phyloP scores from a whole-genome alignment of 805 yeast species.

The Schwanniomyces pseudopolymorphus region DNA sequence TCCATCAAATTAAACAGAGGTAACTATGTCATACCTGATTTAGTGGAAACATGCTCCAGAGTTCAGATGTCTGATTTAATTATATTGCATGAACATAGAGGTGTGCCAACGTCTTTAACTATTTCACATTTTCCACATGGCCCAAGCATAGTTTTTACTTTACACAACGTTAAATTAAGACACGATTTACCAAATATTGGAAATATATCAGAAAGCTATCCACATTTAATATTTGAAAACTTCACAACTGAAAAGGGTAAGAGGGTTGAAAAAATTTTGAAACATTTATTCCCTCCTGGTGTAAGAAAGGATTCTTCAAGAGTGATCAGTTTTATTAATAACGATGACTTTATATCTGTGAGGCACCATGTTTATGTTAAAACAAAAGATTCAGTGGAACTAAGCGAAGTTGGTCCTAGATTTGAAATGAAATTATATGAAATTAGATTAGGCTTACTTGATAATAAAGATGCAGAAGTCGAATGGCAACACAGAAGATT shows the following conservation, averaged over 20 bases:
- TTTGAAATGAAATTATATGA: conserved; percentile 95
- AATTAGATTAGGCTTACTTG: conserved; percentile 83
- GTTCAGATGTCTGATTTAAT: conserved; percentile 83
- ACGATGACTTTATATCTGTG: conserved; percentile 88
- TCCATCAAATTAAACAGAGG: conserved; percentile 91
- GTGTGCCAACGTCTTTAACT: conserved; percentile 94
- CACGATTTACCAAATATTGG: conserved; percentile 89
- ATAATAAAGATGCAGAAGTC: conserved; percentile 94
- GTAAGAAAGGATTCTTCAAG: conserved; percentile 85
- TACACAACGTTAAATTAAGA: conserved; percentile 91
- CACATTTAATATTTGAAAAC: conserved; percentile 91
- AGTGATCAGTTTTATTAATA: conserved; percentile 89
- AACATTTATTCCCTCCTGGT: conserved; percentile 96
- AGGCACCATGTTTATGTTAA: conserved; percentile 93
- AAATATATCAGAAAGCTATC: conserved; percentile 86
- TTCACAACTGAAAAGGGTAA: conserved; percentile 79
- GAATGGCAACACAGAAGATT: conserved; percentile 96
- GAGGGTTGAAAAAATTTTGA: conserved; percentile 75
- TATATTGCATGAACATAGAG: conserved; percentile 93
- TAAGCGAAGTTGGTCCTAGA: conserved; percentile 98
- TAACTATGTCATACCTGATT: conserved; percentile 78
- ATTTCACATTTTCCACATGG: conserved; percentile 97
- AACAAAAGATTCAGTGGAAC: conserved; percentile 83
- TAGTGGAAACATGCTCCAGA: conserved; percentile 79
- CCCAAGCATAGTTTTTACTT: conserved; percentile 90